phyloP scores from a whole-genome alignment of 2,329 filamentous ascomycete genomes.

The Tolypocladium ovalisporum region DNA sequence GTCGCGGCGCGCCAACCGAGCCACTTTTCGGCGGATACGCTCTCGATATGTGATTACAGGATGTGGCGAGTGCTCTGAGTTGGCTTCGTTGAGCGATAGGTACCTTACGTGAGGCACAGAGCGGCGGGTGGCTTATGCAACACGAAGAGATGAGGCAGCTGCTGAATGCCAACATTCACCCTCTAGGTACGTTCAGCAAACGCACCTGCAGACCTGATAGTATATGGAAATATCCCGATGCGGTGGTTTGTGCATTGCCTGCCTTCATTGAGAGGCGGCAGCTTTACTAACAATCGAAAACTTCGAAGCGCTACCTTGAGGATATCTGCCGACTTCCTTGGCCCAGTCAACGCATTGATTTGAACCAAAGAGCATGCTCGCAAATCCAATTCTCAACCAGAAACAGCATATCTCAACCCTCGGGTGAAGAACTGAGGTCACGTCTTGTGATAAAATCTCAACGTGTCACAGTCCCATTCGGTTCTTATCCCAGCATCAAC shows the following conservation, averaged over 20 bases:
- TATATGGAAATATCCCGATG: background rate
- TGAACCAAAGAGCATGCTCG: background rate
- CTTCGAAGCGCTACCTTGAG: background rate
- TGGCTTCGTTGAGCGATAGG: background rate
- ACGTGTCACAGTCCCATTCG: too few relatives aligned
- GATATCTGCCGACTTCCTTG: background rate
- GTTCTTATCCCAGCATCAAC: background rate
- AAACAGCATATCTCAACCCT: background rate
- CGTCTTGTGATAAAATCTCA: too few relatives aligned
- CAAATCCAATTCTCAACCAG: background rate
- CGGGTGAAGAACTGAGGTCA: background rate
- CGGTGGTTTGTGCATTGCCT: background rate
- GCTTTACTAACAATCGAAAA: background rate
- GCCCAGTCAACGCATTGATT: too few relatives aligned
- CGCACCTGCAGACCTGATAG: background rate
- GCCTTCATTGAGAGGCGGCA: background rate
- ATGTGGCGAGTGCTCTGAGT: background rate
- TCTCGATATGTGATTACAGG: background rate
- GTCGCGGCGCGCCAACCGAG: background rate
- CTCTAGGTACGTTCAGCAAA: background rate
- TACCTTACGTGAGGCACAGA: background rate
- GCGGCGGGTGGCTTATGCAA: background rate
- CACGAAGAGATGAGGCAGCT: background rate
- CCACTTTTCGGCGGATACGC: background rate
- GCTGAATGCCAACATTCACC: background rate